phyloP scores from a whole-genome alignment of 257 asterid species.

The Jacaranda copaia region DNA sequence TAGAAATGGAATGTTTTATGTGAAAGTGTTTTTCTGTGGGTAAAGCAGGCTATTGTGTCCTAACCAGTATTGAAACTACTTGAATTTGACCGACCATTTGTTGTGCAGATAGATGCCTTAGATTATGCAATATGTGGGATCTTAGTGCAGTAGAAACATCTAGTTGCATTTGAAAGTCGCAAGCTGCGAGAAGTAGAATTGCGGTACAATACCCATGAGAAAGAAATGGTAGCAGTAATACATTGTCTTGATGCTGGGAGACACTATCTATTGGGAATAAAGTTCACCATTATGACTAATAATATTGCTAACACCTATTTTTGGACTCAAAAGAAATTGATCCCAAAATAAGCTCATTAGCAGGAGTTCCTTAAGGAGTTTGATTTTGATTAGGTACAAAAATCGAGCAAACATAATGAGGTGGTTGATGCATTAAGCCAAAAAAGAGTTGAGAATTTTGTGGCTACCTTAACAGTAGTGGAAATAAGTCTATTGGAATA shows the following conservation, averaged over 20 bases:
- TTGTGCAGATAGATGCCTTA: neutral
- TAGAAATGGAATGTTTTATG: neutral
- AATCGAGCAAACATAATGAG: neutral
- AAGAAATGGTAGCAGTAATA: neutral
- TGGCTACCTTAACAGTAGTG: neutral
- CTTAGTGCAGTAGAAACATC: neutral
- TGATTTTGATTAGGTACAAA: neutral
- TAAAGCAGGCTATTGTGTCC: neutral
- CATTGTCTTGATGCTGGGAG: neutral
- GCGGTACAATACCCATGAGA: neutral
- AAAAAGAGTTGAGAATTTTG: neutral
- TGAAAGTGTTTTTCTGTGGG: neutral
- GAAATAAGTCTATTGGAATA: neutral
- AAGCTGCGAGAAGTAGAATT: neutral
- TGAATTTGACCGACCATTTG: neutral
- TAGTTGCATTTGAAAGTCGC: neutral
- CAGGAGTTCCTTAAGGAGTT: neutral
- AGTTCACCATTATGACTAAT: neutral
- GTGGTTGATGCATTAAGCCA: neutral
- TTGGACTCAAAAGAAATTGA: neutral
- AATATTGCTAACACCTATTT: neutral
- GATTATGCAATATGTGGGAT: neutral
- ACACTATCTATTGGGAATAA: neutral
- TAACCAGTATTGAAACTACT: neutral
- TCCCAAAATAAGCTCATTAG: neutral